Percentiles rank a stretch among this genome's conserved stretches.
Conservation (phyloP, 2,329 filamentous ascomycete genomes). For the Paraconiothyrium brasiliense region DNA sequence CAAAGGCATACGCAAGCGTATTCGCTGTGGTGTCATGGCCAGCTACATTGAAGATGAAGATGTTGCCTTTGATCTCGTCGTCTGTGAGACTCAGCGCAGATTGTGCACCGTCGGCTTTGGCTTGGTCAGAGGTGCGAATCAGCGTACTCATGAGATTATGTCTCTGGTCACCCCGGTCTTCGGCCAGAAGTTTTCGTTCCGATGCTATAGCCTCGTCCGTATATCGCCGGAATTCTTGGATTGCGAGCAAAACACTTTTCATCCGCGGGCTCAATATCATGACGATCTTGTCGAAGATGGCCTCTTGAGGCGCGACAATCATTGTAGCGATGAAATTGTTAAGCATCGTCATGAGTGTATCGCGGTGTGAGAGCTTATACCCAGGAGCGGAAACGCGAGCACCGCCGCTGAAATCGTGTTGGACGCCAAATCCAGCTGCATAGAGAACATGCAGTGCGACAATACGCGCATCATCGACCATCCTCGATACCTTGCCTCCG, state of each 20-base stretch:
- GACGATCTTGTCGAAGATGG: slow-evolving; percentile 21
- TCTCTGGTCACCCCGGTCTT: slow-evolving; percentile 9
- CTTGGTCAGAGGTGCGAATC: slow-evolving; percentile 25
- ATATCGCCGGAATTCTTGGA: slow-evolving; percentile 30
- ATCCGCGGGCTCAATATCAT: slow-evolving; percentile 29
- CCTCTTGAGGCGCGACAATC: slow-evolving; percentile 21
- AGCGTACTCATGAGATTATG: slow-evolving; percentile 44
- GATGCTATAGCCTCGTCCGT: slow-evolving; percentile 30
- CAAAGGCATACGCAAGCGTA: slow-evolving; percentile 60
- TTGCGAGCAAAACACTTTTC: slow-evolving; percentile 28
- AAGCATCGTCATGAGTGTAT: slow-evolving; percentile 39
- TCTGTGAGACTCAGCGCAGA: slow-evolving; percentile 23
- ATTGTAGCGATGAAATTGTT: slow-evolving; percentile 34
- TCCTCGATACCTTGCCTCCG: slow-evolving; percentile 31
- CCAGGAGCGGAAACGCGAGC: slow-evolving; percentile 23
- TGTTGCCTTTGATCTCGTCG: slow-evolving; percentile 40
- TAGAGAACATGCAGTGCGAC: slow-evolving; percentile 51
- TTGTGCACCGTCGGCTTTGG: slow-evolving; percentile 13
- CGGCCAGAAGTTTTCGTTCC: slow-evolving; percentile 21
- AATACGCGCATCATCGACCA: slow-evolving; percentile 46
- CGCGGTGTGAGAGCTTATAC: slow-evolving; percentile 27
- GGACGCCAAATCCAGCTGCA: slow-evolving; percentile 49
- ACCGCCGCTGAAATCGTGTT: slow-evolving; percentile 26
- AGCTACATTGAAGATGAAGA: slow-evolving; percentile 43
- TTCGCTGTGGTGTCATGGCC: slow-evolving; percentile 54